phyloP scores from a whole-genome alignment of 2,329 filamentous ascomycete genomes.

The Biscogniauxia marginata region DNA sequence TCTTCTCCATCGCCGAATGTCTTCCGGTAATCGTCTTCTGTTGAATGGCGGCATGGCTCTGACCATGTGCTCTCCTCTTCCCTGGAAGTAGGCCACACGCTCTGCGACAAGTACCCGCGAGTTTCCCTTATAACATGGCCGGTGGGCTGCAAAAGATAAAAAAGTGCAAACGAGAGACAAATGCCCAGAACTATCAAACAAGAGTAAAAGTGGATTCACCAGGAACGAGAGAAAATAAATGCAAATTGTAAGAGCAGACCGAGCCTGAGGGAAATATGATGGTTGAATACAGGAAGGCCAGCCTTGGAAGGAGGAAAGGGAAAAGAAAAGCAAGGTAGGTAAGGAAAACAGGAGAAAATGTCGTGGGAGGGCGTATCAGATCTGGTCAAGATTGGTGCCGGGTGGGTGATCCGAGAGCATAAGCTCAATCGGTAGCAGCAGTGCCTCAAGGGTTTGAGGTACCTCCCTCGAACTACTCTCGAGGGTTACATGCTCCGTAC shows the following conservation, averaged over 20 bases:
- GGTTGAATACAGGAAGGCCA: constrained; percentile 28
- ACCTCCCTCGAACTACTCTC: constrained; percentile 13
- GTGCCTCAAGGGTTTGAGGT: constrained; percentile 21
- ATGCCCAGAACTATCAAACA: constrained; percentile 7
- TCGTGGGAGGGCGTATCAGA: constrained; percentile 19
- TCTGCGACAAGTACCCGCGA: constrained; percentile 27
- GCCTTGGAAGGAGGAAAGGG: constrained; percentile 24
- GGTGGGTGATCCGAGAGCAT: constrained; percentile 15
- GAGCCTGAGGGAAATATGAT: constrained; percentile 20
- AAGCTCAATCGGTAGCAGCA: constrained; percentile 19
- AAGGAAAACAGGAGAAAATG: constrained; percentile 19
- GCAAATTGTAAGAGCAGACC: constrained; percentile 8
- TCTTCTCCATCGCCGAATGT: constrained; percentile 14
- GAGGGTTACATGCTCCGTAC: constrained; percentile 1
- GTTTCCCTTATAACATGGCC: constrained; percentile 25
- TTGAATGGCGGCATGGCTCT: constrained; percentile 27
- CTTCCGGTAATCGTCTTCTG: constrained; percentile 14
- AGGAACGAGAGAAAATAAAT: constrained; percentile 19
- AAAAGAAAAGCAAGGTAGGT: constrained; percentile 15
- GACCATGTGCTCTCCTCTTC: constrained; percentile 3
- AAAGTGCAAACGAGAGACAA: constrained; percentile 11
- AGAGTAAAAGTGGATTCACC: constrained; percentile 8
- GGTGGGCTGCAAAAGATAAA: constrained; percentile 3
- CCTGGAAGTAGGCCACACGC: constrained; percentile 14
- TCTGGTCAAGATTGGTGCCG: constrained; percentile 15